Evolutionary conservation across 2,329 filamentous ascomycete genomes (phyloP).

Genomic region (Chalara sp.): DNA sequence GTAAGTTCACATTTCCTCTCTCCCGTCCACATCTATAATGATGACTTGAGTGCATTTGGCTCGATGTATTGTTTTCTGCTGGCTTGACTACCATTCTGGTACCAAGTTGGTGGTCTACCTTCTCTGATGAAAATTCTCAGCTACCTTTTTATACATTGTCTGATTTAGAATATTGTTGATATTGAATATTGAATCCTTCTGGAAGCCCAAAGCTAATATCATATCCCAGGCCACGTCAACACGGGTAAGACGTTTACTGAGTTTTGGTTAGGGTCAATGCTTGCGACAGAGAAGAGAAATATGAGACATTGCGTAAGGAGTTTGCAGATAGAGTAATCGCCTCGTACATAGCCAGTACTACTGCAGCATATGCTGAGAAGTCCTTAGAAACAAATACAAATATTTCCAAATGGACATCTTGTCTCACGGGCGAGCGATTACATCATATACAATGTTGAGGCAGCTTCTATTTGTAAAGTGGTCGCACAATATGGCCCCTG

Average conservation of each 20-base stretch:
- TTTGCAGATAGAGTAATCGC: conserved; percentile 79
- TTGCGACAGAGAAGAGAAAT: conserved; percentile 88
- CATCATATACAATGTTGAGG: conserved; percentile 98
- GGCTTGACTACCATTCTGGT: conserved; percentile 70
- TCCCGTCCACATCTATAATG: conserved; percentile 44
- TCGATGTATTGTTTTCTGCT: conserved; percentile 78
- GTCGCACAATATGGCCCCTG: conserved; percentile 88
- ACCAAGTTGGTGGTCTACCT: conserved; percentile 52
- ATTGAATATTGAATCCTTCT: conserved; percentile 3
- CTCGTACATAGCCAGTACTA: conserved; percentile 31
- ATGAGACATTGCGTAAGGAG: conserved; percentile 71
- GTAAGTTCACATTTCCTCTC: conserved; percentile 25
- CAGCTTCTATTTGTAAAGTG: conserved; percentile 79
- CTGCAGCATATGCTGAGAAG: conserved; percentile 29
- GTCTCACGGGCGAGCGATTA: conserved; percentile 96
- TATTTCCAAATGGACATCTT: conserved; percentile 88
- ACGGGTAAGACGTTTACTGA: conserved; percentile 10
- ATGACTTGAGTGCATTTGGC: conserved; percentile 99
- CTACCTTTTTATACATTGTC: conserved; percentile 91
- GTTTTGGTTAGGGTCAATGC: conserved; percentile 69
- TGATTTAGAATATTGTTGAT: conserved; percentile 48
- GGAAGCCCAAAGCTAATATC: not conserved
- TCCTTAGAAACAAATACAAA: conserved; percentile 72
- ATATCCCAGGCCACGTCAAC: not conserved
- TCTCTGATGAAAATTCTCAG: conserved; percentile 99